phyloP scores from a whole-genome alignment of 768 basidiomycete genomes.

The Termitomyces sp. region DNA sequence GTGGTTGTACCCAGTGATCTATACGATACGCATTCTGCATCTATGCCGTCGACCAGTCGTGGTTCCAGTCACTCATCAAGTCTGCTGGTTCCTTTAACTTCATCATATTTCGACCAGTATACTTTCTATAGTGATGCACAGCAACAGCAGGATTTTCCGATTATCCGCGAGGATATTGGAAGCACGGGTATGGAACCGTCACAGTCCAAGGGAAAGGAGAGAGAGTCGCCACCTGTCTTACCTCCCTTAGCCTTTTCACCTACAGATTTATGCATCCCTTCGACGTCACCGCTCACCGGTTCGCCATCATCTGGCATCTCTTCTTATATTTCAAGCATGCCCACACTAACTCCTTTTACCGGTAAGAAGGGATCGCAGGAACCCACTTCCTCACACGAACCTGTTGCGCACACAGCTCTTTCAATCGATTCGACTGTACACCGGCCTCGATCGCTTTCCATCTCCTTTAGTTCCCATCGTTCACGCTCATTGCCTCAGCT shows the following conservation, averaged over 20 bases:
- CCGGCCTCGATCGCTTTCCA: slow-evolving; percentile 52
- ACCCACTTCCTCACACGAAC: not conserved
- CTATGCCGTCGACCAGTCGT: slow-evolving; percentile 17
- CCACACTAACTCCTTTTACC: slow-evolving; percentile 4
- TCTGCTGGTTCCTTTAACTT: slow-evolving; percentile 21
- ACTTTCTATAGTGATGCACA: slow-evolving; percentile 3
- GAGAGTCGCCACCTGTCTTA: slow-evolving; percentile 55
- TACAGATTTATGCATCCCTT: slow-evolving; percentile 39
- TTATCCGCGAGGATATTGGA: slow-evolving; percentile 5
- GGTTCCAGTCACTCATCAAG: slow-evolving; percentile 15
- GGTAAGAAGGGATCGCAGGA: slow-evolving; percentile 5
- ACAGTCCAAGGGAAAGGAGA: slow-evolving; percentile 52
- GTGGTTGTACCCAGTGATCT: slow-evolving; percentile 32
- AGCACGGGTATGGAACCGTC: slow-evolving; percentile 7
- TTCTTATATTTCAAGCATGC: slow-evolving; percentile 24
- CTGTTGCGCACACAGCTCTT: slow-evolving; percentile 16
- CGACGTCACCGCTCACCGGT: slow-evolving; percentile 29
- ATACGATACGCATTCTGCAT: slow-evolving; percentile 25
- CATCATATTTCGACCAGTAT: slow-evolving; percentile 14
- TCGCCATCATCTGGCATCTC: slow-evolving; percentile 32
- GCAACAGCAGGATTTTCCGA: slow-evolving; percentile 11
- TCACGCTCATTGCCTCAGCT: slow-evolving; percentile 42
- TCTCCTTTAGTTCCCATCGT: slow-evolving; percentile 38
- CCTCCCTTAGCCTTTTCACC: slow-evolving; percentile 62
- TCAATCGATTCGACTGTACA: slow-evolving; percentile 28